Percentiles rank a stretch among this genome's conserved stretches.
These are phyloP conservation scores for Arabis alpina DNA, from an alignment of 345 rosid genomes.

Conservation along the genomic window DNA sequence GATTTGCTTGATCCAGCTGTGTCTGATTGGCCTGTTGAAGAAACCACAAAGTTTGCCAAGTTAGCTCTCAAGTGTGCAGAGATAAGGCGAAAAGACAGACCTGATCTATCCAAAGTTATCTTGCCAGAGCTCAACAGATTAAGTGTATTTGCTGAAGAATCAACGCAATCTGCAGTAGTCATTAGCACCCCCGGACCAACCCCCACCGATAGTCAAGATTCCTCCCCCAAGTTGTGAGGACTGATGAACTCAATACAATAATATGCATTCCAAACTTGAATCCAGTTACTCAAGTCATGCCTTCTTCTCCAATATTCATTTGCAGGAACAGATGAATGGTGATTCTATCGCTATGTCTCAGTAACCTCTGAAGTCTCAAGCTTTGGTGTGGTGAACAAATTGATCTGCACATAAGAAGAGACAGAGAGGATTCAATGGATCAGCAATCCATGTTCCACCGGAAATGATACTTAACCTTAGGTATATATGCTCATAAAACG, in stretches of 20 bases:
- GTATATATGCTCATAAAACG: slow-evolving; percentile 8
- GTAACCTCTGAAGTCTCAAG: slow-evolving; percentile 6
- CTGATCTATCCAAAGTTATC: slow-evolving; percentile 70
- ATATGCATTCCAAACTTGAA: slow-evolving; percentile 24
- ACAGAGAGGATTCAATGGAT: slow-evolving; percentile 14
- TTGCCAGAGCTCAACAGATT: slow-evolving; percentile 73
- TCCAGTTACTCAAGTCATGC: slow-evolving; percentile 6
- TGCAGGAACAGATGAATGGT: slow-evolving; percentile 34
- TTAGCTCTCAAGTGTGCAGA: slow-evolving; percentile 74
- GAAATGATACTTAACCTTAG: slow-evolving; percentile 13
- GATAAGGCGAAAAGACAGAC: slow-evolving; percentile 80
- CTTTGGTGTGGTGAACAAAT: slow-evolving; percentile 9
- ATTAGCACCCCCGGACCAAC: slow-evolving; percentile 46
- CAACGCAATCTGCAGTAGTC: slow-evolving; percentile 33
- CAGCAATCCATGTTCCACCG: slow-evolving; percentile 25
- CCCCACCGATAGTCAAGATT: slow-evolving; percentile 38
- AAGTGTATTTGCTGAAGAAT: slow-evolving; percentile 65
- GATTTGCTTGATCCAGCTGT: slow-evolving; percentile 71
- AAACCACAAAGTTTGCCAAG: slow-evolving; percentile 62
- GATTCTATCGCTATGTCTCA: slow-evolving; percentile 3
- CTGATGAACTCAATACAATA: slow-evolving; percentile 16
- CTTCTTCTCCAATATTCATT: slow-evolving; percentile 18
- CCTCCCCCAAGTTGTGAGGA: slow-evolving; percentile 39
- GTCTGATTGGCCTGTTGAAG: slow-evolving; percentile 80
- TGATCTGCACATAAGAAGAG: slow-evolving; percentile 26